Base-by-base conservation (phyloP, 225 moss, liverwort and hornwort genomes). In the Lunularia cruciata region DNA sequence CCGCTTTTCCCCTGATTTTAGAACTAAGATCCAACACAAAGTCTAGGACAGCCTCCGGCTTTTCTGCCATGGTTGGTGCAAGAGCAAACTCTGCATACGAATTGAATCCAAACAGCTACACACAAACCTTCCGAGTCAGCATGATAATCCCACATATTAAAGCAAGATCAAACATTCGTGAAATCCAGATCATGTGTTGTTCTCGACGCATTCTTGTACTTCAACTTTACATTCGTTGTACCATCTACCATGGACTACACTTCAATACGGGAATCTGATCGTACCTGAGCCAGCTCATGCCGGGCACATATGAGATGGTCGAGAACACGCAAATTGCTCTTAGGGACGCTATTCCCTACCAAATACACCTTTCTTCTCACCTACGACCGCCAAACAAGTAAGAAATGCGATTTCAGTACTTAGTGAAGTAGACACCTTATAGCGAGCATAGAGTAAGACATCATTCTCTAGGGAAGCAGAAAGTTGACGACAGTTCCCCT, bases 251-350 rank as follows among this genome's bases (percentile, higher is more conserved):
- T 25, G 13, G 61, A 40, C 11, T 7, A 2, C 27, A 61, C 6
- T 40, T 10, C 8, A 1, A 10, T 39, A 62, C 8, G 63, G 26
- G n/a, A 16, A 27, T 8, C 18, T 4, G 19, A 18, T 4, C 28
- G 70, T 73, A 95, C 95, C 95, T 95, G 84, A 22, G 96, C 85
- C 63, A 98, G 87, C 78, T 98, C 96, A 63, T 98, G 96, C 55
- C 96, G 87, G 67, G 96, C 92, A 74, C 87, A 79, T 65, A 98
- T 98, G 8, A 98, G 89, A 81, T 92, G 93, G 75, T 98, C 96
- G 75, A 98, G 84, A 60, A 98, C 92, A 62, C 90, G 85, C 70
- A 98, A 63, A 80, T 98, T 98, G 79, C 87, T 87, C 75, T 91
- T 98, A 34, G 96, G 96, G 34, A 98, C 96, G 83, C 90, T 91